Evolutionary conservation across 129 eudicot genomes (phyloP).

Genomic region (Helianthus tuberosus): DNA sequence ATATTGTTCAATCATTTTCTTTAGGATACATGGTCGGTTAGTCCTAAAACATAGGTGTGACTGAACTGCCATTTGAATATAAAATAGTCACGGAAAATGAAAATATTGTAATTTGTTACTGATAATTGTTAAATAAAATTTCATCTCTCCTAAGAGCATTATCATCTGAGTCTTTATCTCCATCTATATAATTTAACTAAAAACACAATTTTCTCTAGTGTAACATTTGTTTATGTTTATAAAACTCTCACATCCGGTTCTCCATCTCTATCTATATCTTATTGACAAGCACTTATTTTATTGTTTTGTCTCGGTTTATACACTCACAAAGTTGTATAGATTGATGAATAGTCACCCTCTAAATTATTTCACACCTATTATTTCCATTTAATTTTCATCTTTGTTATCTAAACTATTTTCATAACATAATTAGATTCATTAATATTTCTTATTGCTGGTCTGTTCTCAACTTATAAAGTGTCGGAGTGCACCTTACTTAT

Average conservation of each 20-base stretch:
- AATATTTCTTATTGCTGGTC: background rate
- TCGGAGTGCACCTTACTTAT: background rate
- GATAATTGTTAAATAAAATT: background rate
- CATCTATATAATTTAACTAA: no score
- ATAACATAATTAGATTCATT: background rate
- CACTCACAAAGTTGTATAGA: no score
- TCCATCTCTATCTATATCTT: no score
- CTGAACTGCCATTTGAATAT: background rate
- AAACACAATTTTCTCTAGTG: no score
- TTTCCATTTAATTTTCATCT: background rate
- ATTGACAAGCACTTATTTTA: no score
- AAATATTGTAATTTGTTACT: background rate
- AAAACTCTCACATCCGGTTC: no score
- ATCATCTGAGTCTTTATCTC: no score
- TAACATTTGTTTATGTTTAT: no score
- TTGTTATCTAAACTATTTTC: background rate
- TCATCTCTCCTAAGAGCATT: background rate
- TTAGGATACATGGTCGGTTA: background rate
- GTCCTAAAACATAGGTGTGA: background rate
- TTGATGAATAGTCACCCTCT: background rate
- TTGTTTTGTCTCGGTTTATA: no score
- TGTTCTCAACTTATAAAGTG: background rate
- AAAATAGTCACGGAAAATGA: background rate
- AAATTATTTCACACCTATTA: background rate
- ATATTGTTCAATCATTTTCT: background rate